Base-by-base conservation (phyloP, 2,329 filamentous ascomycete genomes). In the Fusarium sp. region DNA sequence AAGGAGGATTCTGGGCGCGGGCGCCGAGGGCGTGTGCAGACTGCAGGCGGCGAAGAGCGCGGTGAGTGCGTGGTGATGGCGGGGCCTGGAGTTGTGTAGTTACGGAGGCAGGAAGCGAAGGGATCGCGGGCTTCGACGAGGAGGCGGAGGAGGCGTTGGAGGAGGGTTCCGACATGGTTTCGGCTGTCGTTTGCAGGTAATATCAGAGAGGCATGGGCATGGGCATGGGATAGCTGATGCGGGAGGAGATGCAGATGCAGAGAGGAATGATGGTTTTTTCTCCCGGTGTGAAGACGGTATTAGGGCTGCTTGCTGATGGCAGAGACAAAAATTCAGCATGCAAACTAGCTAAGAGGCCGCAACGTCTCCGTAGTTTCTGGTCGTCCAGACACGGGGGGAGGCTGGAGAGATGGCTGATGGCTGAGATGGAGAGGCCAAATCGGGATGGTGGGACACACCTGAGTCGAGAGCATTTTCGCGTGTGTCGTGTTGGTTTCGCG, bases 21-120 rank as follows among this genome's bases (percentile, higher is more conserved):
- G 89, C 77, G 77, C 89, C 89, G 57, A 94, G 81, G 80, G 87
- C 85, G 82, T 94, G 92, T 53, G 93, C 92, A 34, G 92, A 94
- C 80, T 94, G 91, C 31, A 94, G 88, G 77, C 91, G 91, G 72
- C 92, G 89, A 65, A 94, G 85, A 48, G 88, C 87, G 74, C 92
- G 89, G 77, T 90, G 88, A 28, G 89, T 89, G 66, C 89, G 87
- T 44, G 90, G 90, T 30, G 90, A 90, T 27, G 88, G 85, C 66
- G 89, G 86, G 50, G 86, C 79, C 74, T 87, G 84, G 57, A 87
- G 81, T 68, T 88, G 82, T 40, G 84, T 80, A 39, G 80, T 77
- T 61, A 81, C 63, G 40, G 72, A 62, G 59, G 70, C 63, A 40
- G 72, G 68, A 41, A 75, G 70, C 44, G 70, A 66, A 43, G 74